Conservation (phyloP, 2,329 filamentous ascomycete genomes). For the Coniochaeta hoffmannii region DNA sequence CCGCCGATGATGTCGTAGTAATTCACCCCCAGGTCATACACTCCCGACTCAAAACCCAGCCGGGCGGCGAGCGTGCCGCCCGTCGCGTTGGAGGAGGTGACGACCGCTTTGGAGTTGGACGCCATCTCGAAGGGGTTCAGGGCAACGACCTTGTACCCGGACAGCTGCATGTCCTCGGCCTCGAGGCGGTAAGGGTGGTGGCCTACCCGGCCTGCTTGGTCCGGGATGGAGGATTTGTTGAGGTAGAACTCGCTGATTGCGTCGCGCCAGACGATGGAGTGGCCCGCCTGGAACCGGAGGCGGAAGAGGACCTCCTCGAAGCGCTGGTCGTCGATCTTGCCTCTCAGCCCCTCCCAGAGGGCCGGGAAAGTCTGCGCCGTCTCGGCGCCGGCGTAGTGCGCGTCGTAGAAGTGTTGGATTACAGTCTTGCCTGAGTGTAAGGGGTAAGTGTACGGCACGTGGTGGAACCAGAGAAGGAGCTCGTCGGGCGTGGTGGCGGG, state of each 20-base stretch:
- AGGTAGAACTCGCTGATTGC: constrained; percentile 57
- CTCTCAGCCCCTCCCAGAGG: constrained; percentile 46
- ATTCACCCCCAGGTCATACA: constrained; percentile 57
- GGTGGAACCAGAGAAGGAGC: constrained; percentile 67
- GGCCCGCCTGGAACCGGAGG: constrained; percentile 59
- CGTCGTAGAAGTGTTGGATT: constrained; percentile 47
- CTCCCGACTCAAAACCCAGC: constrained; percentile 41
- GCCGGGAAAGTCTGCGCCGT: constrained; percentile 50
- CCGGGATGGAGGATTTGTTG: constrained; percentile 53
- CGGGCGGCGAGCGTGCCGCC: constrained; percentile 38
- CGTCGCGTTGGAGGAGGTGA: constrained; percentile 45
- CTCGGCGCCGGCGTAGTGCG: constrained; percentile 46
- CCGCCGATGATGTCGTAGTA: constrained; percentile 60
- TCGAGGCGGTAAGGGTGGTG: constrained; percentile 61
- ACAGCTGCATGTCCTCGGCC: constrained; percentile 56
- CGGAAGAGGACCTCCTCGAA: constrained; percentile 52
- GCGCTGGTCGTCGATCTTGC: constrained; percentile 51
- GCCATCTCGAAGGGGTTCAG: constrained; percentile 55
- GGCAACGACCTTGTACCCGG: constrained; percentile 45
- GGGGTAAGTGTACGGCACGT: constrained; percentile 58
- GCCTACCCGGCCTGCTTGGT: constrained; percentile 47
- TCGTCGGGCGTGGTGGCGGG: constrained; percentile 59
- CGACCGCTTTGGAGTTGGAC: constrained; percentile 45
- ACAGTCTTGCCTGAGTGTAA: constrained; percentile 60
- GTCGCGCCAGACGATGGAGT: constrained; percentile 64